Evolutionary conservation across 371 early-diverging fungal species (phyloP), one percentile per base, ranked within the genome.

Genomic region (Saksenaea vasiformis): DNA sequence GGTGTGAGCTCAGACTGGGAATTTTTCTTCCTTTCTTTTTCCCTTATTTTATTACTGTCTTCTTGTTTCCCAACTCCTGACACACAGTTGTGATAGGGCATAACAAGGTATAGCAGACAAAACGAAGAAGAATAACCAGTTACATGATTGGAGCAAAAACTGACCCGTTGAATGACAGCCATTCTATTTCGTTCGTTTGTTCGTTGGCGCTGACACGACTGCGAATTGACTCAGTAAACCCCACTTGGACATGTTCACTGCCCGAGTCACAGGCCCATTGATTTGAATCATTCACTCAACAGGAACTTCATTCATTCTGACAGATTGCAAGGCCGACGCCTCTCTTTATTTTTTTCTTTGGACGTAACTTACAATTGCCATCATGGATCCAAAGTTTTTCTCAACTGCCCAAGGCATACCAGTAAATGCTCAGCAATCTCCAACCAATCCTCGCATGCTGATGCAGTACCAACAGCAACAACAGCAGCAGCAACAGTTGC

Each of bases 341-440:
- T 37, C 37, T 57, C n/a, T n/a, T n/a, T n/a, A n/a, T 57, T 57
- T 57, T 10, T 57, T 39, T 14, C 35, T 27, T 41, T 41, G 17
- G 41, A 54, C 58, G 58, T 22, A 22, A 47, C 22, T 47, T 22
- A 22, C 51, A 22, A 47, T 22, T 57, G 19, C 35, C 56, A 41
- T 65, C 57, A 77, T 77, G 78, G 78, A 77, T 68, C 78, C 78
- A 36, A 77, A 77, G 65, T 70, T 74, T 27, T 77, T 74, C 65
- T 61, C 70, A 64, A 61, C 61, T 24, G 68, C 69, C 51, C 72
- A 77, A 58, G 65, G 72, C 56, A 70, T 74, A 60, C 61, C 66
- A 9, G 66, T 72, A 60, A 68, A 72, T 28, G 57, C 44, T 19
- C 70, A 67, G 56, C 75, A 72, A 59, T 65, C 64, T 28, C 65